These are phyloP conservation scores for Podaxis sp. DNA, from an alignment of 768 basidiomycete species.

Conservation along the genomic window DNA sequence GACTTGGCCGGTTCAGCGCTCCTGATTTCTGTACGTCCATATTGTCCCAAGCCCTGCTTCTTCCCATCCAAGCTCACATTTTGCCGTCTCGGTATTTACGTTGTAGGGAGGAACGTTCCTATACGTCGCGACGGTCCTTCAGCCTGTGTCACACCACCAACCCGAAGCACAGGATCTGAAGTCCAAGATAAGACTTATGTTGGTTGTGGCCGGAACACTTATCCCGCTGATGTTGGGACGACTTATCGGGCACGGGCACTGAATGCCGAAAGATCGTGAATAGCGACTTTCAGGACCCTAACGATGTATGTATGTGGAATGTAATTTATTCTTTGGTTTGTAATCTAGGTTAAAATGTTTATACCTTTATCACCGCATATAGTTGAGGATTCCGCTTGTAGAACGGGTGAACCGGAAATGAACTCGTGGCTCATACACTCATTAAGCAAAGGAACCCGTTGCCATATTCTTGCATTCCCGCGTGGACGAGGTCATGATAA, in stretches of 20 bases:
- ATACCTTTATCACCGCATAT: not conserved
- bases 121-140: constrained; percentile 91
- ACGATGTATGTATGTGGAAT: not conserved
- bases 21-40: constrained; percentile 71
- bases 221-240: constrained; percentile 62
- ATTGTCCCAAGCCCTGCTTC: not conserved
- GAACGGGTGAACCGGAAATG: not conserved
- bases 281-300: not conserved
- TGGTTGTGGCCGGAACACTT: constrained; percentile 70
- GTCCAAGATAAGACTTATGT: constrained; percentile 43
- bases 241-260: constrained; percentile 64
- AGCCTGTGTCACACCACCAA: constrained; percentile 60
- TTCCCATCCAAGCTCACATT: not conserved
- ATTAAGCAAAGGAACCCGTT: not conserved
- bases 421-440: not conserved
- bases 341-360: not conserved
- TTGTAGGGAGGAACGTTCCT: constrained; percentile 87
- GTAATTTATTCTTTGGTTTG: not conserved
- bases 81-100: not conserved
- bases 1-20: constrained; percentile 77
- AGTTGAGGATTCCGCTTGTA: not conserved
- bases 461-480: not conserved
- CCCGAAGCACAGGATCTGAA: constrained; percentile 41
- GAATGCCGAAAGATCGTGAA: constrained; percentile 9
- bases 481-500: not conserved